Conservation (phyloP, 2,329 filamentous ascomycete genomes). For the Alternaria alternata region DNA sequence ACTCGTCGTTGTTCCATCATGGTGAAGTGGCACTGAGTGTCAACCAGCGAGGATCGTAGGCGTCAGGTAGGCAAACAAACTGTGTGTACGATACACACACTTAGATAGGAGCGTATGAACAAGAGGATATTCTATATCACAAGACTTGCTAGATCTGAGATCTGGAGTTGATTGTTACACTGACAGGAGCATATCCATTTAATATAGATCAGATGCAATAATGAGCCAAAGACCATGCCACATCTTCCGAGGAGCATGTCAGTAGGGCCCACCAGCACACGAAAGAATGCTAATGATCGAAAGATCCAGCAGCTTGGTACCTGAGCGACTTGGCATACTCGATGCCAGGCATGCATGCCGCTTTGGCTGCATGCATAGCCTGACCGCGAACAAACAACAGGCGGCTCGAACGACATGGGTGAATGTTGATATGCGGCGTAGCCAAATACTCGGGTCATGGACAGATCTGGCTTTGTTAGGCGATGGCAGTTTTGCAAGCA, state of each 20-base stretch:
- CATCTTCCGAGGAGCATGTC: conserved; percentile 6
- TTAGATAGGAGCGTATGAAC: neutral
- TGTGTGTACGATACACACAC: neutral
- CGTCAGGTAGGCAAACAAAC: neutral
- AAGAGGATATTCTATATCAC: neutral
- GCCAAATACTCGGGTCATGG: conserved; percentile 10
- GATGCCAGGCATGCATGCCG: conserved; percentile 19
- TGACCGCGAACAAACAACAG: conserved; percentile 25
- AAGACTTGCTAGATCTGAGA: neutral
- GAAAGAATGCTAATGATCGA: conserved; percentile 22
- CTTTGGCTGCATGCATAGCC: conserved; percentile 20
- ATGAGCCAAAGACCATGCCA: conserved; percentile 5
- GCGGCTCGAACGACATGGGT: conserved; percentile 26
- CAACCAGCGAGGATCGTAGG: neutral
- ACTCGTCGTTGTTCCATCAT: conserved; percentile 19
- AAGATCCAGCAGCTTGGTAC: conserved; percentile 27
- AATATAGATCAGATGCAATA: conserved; percentile 19
- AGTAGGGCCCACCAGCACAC: conserved; percentile 10
- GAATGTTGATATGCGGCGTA: conserved; percentile 22
- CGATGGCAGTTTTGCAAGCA: conserved; percentile 2
- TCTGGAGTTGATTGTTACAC: conserved; percentile 3
- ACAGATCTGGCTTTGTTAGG: conserved; percentile 22
- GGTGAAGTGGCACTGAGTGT: conserved; percentile 3
- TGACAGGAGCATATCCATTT: conserved; percentile 3
- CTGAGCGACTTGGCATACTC: conserved; percentile 22